A percentile compares a stretch with the other conserved stretches of the same genome.
Evolutionary conservation across 306 rosid species (phyloP).

Genomic region (Crotalaria pallida): DNA sequence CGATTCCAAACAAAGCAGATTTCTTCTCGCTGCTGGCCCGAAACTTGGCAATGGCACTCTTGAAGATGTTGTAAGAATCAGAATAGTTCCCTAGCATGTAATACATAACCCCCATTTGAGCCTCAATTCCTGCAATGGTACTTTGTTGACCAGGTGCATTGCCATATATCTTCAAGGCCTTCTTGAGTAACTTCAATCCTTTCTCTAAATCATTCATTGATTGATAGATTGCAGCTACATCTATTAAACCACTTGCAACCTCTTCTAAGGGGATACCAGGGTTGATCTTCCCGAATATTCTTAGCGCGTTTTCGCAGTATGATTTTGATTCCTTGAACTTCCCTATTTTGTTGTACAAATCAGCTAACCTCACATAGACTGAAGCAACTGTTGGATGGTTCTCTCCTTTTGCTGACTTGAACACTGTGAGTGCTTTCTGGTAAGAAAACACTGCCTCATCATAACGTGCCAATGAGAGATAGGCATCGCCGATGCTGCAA

Average conservation of each 20-base stretch:
- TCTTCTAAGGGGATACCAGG: constrained; percentile 64
- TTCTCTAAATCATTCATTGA: constrained; percentile 72
- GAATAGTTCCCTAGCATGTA: constrained; percentile 69
- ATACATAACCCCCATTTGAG: constrained; percentile 80
- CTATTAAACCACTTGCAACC: constrained; percentile 73
- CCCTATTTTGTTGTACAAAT: constrained; percentile 72
- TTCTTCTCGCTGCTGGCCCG: constrained; percentile 69
- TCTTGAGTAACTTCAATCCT: constrained; percentile 70
- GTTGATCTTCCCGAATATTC: constrained; percentile 51
- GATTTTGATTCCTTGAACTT: constrained; percentile 73
- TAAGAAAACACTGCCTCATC: constrained; percentile 75
- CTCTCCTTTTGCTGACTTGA: constrained; percentile 72
- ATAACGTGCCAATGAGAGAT: constrained; percentile 59
- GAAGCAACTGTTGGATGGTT: constrained; percentile 71
- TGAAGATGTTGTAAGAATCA: constrained; percentile 59
- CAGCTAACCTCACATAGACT: constrained; percentile 73
- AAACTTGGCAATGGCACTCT: constrained; percentile 54
- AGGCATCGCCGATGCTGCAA: constrained; percentile 80
- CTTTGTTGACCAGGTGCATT: constrained; percentile 60
- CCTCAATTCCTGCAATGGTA: constrained; percentile 79
- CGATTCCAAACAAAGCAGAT: constrained; percentile 73
- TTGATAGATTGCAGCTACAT: constrained; percentile 71
- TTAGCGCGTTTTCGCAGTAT: constrained; percentile 68
- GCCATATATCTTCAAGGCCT: constrained; percentile 61
- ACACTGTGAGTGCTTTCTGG: constrained; percentile 69